These are phyloP conservation scores for Wickerhamiella vanderwaltii DNA, from an alignment of 805 yeast species.

Conservation along the genomic window DNA sequence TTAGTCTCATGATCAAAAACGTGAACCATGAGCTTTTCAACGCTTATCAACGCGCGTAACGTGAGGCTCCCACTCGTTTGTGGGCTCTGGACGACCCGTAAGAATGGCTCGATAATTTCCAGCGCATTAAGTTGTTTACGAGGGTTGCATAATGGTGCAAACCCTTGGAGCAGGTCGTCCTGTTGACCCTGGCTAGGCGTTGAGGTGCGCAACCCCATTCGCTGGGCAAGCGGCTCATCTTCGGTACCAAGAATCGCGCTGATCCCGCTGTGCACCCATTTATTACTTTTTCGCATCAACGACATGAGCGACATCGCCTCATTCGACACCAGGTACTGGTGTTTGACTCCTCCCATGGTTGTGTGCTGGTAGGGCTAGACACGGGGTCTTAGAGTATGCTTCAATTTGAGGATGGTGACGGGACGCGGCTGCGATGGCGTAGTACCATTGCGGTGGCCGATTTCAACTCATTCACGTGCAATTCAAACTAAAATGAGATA, in stretches of 20 bases:
- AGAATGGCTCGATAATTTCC: conserved; percentile 74
- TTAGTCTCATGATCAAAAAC: conserved; percentile 46
- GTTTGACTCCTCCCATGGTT: conserved; percentile 14
- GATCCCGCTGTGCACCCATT: conserved; percentile 65
- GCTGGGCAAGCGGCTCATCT: conserved; percentile 30
- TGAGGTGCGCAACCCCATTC: conserved; percentile 25
- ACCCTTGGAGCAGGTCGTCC: conserved; percentile 63
- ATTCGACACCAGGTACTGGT: conserved; percentile 57
- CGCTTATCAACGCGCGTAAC: conserved; percentile 60
- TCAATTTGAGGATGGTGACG: too few relatives aligned
- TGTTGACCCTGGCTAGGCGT: conserved; percentile 1
- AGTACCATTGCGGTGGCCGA: too few relatives aligned
- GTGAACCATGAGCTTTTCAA: conserved; percentile 61
- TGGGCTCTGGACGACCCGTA: conserved; percentile 70
- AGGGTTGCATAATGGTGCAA: conserved; percentile 54
- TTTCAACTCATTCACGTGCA: too few relatives aligned
- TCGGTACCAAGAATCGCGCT: conserved; percentile 73
- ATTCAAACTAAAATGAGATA: too few relatives aligned
- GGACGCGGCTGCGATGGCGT: too few relatives aligned
- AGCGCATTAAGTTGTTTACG: conserved; percentile 52
- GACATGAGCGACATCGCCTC: conserved; percentile 81
- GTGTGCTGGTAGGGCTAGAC: neutral
- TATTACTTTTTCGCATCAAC: conserved; percentile 78
- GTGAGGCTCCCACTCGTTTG: conserved; percentile 81
- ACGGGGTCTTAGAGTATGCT: too few relatives aligned